These are phyloP conservation scores for Rhynchospora pubera DNA, from an alignment of 176 grass and related monocot species.

Conservation along the genomic window DNA sequence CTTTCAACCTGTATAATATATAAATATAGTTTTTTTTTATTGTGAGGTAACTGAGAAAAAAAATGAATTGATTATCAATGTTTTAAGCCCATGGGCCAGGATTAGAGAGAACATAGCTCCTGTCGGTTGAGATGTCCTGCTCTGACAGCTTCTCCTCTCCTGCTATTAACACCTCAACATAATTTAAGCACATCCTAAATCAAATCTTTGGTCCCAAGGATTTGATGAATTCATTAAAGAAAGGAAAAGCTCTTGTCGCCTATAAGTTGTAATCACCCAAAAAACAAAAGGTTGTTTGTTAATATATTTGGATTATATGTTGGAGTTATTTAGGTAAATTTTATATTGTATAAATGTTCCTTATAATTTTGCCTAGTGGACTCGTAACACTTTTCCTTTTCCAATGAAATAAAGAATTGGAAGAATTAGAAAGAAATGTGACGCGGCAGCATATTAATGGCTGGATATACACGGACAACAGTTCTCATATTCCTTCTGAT, in stretches of 20 bases:
- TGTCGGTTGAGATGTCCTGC: constrained; percentile 22
- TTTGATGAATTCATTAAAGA: not conserved
- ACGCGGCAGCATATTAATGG: not conserved
- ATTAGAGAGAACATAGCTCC: not conserved
- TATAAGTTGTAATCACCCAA: not conserved
- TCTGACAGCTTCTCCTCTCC: constrained; percentile 24
- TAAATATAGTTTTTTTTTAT: not conserved
- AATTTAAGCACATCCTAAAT: not conserved
- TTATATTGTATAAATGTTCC: not conserved
- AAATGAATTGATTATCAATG: not conserved
- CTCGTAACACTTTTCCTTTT: not conserved
- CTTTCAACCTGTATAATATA: not conserved
- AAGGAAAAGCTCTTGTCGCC: not conserved
- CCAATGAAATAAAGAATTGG: too few relatives aligned
- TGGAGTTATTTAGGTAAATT: not conserved
- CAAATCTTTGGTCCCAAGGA: not conserved
- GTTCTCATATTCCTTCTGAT: not conserved
- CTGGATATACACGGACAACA: not conserved
- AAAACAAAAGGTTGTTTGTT: not conserved
- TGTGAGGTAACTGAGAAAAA: not conserved
- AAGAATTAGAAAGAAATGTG: not conserved
- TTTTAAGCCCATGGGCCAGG: not conserved
- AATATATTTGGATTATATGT: not conserved
- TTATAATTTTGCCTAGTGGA: not conserved
- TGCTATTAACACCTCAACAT: not conserved